Percentiles rank a stretch among this genome's conserved stretches.
These are phyloP conservation scores for Botrytis medusae DNA, from an alignment of 2,329 filamentous ascomycete genomes.

Conservation along the genomic window DNA sequence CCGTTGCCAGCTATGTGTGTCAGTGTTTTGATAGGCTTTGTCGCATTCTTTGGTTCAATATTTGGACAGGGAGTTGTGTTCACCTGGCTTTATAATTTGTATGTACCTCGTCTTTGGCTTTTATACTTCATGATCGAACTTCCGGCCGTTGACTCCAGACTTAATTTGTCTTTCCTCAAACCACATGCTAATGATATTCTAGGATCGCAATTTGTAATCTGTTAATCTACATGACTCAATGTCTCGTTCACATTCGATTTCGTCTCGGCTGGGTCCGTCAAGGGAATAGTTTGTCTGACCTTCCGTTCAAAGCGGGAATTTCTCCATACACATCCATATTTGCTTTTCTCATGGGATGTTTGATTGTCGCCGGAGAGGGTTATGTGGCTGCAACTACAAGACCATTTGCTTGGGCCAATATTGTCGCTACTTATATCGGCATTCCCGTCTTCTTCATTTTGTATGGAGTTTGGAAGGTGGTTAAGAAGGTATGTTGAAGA, in stretches of 20 bases:
- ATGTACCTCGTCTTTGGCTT: not conserved
- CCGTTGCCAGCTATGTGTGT: slow-evolving; percentile 62
- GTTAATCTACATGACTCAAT: slow-evolving; percentile 50
- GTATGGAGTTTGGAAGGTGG: slow-evolving; percentile 56
- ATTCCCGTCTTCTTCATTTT: slow-evolving; percentile 60
- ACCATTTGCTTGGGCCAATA: slow-evolving; percentile 16
- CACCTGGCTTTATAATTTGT: slow-evolving; percentile 64
- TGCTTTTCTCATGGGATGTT: slow-evolving; percentile 43
- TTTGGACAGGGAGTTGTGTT: slow-evolving; percentile 66
- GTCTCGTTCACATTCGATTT: slow-evolving; percentile 70
- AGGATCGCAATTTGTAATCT: slow-evolving; percentile 17
- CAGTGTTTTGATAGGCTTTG: slow-evolving; percentile 67
- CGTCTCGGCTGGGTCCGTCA: slow-evolving; percentile 61
- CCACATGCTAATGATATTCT: not conserved
- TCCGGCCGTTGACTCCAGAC: fast-evolving
- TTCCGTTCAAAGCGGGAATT: slow-evolving; percentile 55
- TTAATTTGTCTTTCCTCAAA: not conserved
- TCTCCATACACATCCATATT: slow-evolving; percentile 60
- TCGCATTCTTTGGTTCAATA: slow-evolving; percentile 71
- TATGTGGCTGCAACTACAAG: slow-evolving; percentile 12
- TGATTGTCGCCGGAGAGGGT: slow-evolving; percentile 4
- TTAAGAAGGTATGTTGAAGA: slow-evolving; percentile 5
- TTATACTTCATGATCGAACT: not conserved
- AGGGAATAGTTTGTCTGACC: slow-evolving; percentile 52
- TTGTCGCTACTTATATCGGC: slow-evolving; percentile 24